Evolutionary conservation across 2,329 filamentous ascomycete species (phyloP).

Genomic region (Claviceps capensis): DNA sequence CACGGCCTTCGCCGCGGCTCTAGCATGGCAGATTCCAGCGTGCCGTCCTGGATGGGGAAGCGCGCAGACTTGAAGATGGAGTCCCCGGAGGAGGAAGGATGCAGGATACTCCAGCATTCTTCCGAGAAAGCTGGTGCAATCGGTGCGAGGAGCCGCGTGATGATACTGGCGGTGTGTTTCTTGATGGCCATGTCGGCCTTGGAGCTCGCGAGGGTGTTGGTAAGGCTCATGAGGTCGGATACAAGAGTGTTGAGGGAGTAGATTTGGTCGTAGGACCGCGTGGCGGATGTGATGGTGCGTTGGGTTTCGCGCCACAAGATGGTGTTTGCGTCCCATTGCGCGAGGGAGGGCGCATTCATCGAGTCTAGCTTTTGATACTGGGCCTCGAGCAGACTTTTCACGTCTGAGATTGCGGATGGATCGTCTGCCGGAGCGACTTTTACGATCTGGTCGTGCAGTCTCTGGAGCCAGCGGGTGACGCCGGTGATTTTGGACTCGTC

Average conservation of each 20-base stretch:
- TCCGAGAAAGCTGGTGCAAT: constrained; percentile 70
- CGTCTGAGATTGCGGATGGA: constrained; percentile 8
- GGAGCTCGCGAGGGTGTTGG: constrained; percentile 48
- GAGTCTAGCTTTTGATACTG: constrained; percentile 16
- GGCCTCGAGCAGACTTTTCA: constrained; percentile 24
- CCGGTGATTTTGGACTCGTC: constrained; percentile 72
- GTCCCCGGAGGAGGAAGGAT: constrained; percentile 17
- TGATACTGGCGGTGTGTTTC: constrained; percentile 34
- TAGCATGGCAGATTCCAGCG: constrained; percentile 33
- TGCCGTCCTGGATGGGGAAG: constrained; percentile 47
- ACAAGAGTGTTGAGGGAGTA: constrained; percentile 73
- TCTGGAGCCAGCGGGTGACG: constrained; percentile 65
- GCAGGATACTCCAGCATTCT: constrained; percentile 59
- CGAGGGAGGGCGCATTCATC: constrained; percentile 18
- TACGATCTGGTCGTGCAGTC: constrained; percentile 46
- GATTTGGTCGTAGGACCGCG: constrained; percentile 53
- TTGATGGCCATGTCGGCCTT: constrained; percentile 28
- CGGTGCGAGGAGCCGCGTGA: constrained; percentile 64
- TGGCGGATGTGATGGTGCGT: constrained; percentile 51
- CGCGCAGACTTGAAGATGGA: constrained; percentile 31
- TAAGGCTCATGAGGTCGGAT: constrained; percentile 70
- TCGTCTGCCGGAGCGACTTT: constrained; percentile 9
- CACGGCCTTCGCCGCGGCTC: constrained; percentile 38
- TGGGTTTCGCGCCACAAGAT: constrained; percentile 54
- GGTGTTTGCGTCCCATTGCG: constrained; percentile 31